Evolutionary conservation across 257 asterid genomes (phyloP), one percentile per base, ranked within the genome.

Genomic region (Solanum pimpinellifolium): DNA sequence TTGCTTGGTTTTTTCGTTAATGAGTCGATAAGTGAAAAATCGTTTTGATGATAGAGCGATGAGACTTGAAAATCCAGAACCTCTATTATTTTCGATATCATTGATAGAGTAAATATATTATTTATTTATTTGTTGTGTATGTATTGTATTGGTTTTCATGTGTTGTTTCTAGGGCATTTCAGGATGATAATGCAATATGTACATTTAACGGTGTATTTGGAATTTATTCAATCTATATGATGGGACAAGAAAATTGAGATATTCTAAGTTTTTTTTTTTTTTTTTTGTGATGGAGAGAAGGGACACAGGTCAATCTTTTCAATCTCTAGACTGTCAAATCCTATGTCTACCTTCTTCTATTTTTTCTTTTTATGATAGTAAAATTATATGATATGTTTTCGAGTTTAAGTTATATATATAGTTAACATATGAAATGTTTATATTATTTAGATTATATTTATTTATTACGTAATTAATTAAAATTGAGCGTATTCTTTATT

Each of bases 221-320:
- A 86, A 88, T 88, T 88, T 88, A 46, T 60, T 74, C 75, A 80
- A 80, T 80, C 85, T 69, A 80, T 49, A 85, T 69, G 90, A 91
- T 86, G 90, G 90, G 91, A 91, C 93, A 80, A 49, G 68, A 80
- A 47, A 66, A 88, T n/a, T 69, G 75, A 69, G 88, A 89, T 86
- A 88, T 86, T 91, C 90, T 88, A 88, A 86, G 89, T 70, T 84
- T 84, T 83, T 83, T 31, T 33, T 4, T 5, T 35, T 41, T 0
- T 52, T 52, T 52, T 31, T 33, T 4, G 1, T 76, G 89, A 78
- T 89, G 89, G 92, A 91, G 88, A 91, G 95, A 93, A 93, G 91
- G 88, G 95, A 92, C 95, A 92, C 91, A 87, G 93, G 92, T 94
- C 97, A 92, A 92, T 93, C 95, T 91, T 92, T 93, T 94, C 97